Evolutionary conservation across 139 green algal genomes (phyloP).

Genomic region (Raphidocelis subcapitata): DNA sequence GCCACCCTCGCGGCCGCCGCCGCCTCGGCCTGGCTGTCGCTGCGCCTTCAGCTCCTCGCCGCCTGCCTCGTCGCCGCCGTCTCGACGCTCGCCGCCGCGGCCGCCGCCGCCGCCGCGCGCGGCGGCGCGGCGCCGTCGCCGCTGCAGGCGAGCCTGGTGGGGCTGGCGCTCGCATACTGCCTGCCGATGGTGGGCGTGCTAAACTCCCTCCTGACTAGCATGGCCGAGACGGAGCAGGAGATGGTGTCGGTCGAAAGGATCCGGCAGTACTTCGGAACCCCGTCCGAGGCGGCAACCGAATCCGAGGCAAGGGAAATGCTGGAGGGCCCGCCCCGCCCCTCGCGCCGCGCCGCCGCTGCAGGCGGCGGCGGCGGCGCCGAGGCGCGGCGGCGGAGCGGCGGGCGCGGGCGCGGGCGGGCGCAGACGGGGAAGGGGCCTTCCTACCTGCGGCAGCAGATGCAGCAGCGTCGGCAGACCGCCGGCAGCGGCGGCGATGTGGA

Average conservation of each 20-base stretch:
- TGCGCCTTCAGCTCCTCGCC: constrained; percentile 83
- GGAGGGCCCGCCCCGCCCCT: too few relatives aligned
- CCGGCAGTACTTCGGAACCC: constrained; percentile 42
- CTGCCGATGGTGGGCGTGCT: constrained; percentile 79
- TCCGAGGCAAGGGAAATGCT: too few relatives aligned
- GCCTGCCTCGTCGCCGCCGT: constrained; percentile 61
- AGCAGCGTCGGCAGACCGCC: constrained; percentile 8
- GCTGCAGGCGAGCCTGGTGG: constrained; percentile 48
- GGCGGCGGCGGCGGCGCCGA: too few relatives aligned
- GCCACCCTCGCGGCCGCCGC: constrained; percentile 23
- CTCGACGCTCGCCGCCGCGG: constrained; percentile 36
- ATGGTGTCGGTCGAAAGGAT: constrained; percentile 86
- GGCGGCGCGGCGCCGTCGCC: not conserved
- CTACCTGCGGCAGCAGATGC: not conserved
- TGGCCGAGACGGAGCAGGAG: constrained; percentile 79
- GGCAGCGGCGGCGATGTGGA: not conserved
- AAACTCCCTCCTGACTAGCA: constrained; percentile 67
- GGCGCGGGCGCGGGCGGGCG: too few relatives aligned
- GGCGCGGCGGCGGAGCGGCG: too few relatives aligned
- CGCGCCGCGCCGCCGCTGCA: too few relatives aligned
- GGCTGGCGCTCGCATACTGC: constrained; percentile 76
- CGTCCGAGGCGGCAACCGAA: too few relatives aligned
- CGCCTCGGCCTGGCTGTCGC: constrained; percentile 65
- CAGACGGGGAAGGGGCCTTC: too few relatives aligned
- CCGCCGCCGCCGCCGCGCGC: constrained; percentile 1